Conservation (phyloP, 2,329 filamentous ascomycete genomes). For the Phaeoacremonium minimum region DNA sequence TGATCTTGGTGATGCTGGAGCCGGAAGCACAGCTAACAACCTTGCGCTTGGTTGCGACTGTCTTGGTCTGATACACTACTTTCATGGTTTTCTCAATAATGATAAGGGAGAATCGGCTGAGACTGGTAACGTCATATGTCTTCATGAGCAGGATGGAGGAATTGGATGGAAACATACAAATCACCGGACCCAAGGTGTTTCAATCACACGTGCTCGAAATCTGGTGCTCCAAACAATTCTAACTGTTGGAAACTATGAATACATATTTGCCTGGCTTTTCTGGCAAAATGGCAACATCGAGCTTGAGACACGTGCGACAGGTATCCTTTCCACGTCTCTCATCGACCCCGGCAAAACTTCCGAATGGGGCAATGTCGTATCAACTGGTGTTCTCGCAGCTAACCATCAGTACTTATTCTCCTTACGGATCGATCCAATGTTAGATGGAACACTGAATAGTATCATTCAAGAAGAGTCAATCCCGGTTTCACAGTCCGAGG, state of each 20-base stretch:
- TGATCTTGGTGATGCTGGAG: slow-evolving; percentile 4
- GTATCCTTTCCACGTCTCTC: slow-evolving; percentile 40
- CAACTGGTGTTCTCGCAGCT: slow-evolving; percentile 47
- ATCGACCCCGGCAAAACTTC: slow-evolving; percentile 44
- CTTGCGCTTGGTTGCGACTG: slow-evolving; percentile 7
- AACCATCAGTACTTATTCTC: slow-evolving; percentile 57
- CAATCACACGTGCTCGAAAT: slow-evolving; percentile 43
- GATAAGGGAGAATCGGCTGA: slow-evolving; percentile 39
- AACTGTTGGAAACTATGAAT: slow-evolving; percentile 57
- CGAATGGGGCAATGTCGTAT: slow-evolving; percentile 44
- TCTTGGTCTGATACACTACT: slow-evolving; percentile 4
- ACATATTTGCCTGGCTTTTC: slow-evolving; percentile 30
- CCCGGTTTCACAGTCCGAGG: slow-evolving; percentile 4
- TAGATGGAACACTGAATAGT: slow-evolving; percentile 48
- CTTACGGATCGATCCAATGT: slow-evolving; percentile 47
- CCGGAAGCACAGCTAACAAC: slow-evolving; percentile 4
- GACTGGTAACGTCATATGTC: slow-evolving; percentile 45
- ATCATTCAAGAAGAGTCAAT: slow-evolving; percentile 48
- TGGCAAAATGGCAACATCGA: slow-evolving; percentile 38
- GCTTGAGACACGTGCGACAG: slow-evolving; percentile 17
- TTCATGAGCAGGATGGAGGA: slow-evolving; percentile 54
- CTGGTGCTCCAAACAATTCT: slow-evolving; percentile 53
- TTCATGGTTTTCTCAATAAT: slow-evolving; percentile 60
- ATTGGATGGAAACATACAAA: slow-evolving; percentile 56
- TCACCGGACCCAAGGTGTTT: slow-evolving; percentile 44